Evolutionary conservation across 768 basidiomycete species (phyloP), one percentile per base, ranked within the genome.

Genomic region (Trametes gibbosa): DNA sequence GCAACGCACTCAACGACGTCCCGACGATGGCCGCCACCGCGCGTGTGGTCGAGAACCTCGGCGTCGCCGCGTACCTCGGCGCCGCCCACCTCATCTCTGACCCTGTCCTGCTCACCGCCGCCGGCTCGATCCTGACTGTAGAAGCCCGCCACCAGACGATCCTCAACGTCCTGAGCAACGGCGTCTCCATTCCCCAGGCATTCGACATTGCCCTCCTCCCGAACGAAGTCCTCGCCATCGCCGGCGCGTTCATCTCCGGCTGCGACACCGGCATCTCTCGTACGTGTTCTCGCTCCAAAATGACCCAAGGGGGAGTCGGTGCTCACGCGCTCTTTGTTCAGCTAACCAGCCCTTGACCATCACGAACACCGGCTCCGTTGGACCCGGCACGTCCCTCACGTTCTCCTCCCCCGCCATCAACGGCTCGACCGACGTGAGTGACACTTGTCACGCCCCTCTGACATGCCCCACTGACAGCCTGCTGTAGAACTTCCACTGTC

Each of bases 71-170:
- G 3, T 92, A 91, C 74, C 81, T 90, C 25, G 90, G 90, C 56
- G 90, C 82, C 53, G 84, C 87, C 7, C 77, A 81, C 53, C 78
- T 89, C 40, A 60, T 93, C 47, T 70, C 74, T 13, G 83, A 90
- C 63, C 84, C 86, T 14, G 72, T 77, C 24, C 66, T 91, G 56
- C 74, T 90, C 50, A 78, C 79, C 53, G 77, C 83, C n/a, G 90
- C 89, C 40, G 87, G 79, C 8, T 83, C 85, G 24, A 92, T 92
- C 68, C 66, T 89, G 71, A 86, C 90, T 27, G 78, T 90, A 47
- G 92, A 94, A 68, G 86, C 90, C n/a, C 86, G 92, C 47, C 92
- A 95, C 66, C 85, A 88, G 69, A 85, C 87, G 1, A 72, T 93
- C 42, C 79, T 92, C 51, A 92, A 93, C 75, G 66, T 91, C 61